Percentiles rank a stretch among this genome's conserved stretches.
These are phyloP conservation scores for Hypoxylon trugodes DNA, from an alignment of 495 filamentous ascomycete species.

Conservation along the genomic window DNA sequence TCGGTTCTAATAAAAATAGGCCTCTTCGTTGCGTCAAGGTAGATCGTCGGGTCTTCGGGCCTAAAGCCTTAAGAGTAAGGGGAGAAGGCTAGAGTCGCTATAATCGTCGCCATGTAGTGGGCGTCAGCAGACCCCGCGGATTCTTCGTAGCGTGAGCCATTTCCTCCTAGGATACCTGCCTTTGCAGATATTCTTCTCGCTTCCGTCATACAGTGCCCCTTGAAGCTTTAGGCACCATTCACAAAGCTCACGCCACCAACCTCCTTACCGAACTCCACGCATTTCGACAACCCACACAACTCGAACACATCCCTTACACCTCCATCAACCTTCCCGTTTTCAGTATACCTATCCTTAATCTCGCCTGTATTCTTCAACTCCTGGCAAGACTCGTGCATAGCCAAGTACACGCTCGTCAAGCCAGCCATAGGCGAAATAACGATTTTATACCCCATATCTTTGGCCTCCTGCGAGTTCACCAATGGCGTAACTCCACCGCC, in stretches of 20 bases:
- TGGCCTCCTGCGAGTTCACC: slow-evolving; percentile 63
- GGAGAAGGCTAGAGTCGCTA: too few species aligned
- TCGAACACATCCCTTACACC: slow-evolving; percentile 71
- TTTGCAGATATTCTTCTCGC: not conserved
- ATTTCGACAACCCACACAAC: slow-evolving; percentile 59
- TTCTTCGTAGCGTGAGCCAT: too few species aligned
- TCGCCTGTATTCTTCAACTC: slow-evolving; percentile 59
- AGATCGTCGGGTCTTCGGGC: too few species aligned
- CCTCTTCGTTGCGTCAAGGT: too few species aligned
- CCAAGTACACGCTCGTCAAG: slow-evolving; percentile 61
- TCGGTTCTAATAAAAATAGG: too few species aligned
- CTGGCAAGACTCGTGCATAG: slow-evolving; percentile 55
- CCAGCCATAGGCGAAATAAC: slow-evolving; percentile 68
- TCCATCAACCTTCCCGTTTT: slow-evolving; percentile 55
- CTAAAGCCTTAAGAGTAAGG: too few species aligned
- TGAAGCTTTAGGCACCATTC: slow-evolving; percentile 30
- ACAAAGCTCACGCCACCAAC: slow-evolving; percentile 42
- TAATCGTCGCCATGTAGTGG: too few species aligned
- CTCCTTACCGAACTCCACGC: slow-evolving; percentile 48
- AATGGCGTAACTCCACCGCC: slow-evolving; percentile 66
- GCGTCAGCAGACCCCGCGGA: too few species aligned
- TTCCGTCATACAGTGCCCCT: not conserved
- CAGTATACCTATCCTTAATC: slow-evolving; percentile 35
- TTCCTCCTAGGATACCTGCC: too few species aligned
- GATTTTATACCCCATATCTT: slow-evolving; percentile 68